These are phyloP conservation scores for Sclerotinia sclerotiorum DNA, from an alignment of 2,329 filamentous ascomycete genomes.

Conservation along the genomic window DNA sequence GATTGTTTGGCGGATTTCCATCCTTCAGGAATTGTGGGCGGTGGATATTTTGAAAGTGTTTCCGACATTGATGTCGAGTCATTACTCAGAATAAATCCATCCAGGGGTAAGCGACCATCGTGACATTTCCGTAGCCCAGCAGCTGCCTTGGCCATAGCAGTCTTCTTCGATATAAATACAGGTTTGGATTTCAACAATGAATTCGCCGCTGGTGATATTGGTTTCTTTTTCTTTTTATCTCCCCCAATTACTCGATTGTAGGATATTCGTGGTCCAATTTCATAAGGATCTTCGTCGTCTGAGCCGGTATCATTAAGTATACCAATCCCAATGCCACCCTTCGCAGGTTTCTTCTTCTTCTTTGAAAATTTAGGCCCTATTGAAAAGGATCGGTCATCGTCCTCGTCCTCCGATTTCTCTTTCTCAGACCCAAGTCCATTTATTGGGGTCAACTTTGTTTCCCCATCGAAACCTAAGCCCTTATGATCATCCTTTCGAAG, in stretches of 20 bases:
- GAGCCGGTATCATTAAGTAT: constrained; percentile 90
- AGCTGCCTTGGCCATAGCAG: constrained; percentile 43
- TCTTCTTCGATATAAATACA: constrained; percentile 72
- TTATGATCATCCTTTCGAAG: constrained; percentile 65
- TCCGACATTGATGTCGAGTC: constrained; percentile 48
- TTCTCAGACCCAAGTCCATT: constrained; percentile 35
- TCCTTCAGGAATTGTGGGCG: constrained; percentile 66
- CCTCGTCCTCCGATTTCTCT: constrained; percentile 48
- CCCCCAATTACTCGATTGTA: constrained; percentile 81
- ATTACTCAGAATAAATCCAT: constrained; percentile 74
- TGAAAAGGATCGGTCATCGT: constrained; percentile 41
- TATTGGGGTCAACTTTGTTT: constrained; percentile 50
- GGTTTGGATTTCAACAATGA: constrained; percentile 66
- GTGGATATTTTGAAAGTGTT: constrained; percentile 53
- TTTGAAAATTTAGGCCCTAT: constrained; percentile 28
- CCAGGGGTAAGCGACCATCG: constrained; percentile 76
- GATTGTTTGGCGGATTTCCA: constrained; percentile 67
- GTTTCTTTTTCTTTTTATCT: constrained; percentile 76
- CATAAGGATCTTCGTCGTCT: constrained; percentile 92
- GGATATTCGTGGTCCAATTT: constrained; percentile 84
- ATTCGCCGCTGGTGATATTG: constrained; percentile 57
- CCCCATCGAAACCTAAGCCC: constrained; percentile 67
- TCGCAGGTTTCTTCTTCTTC: constrained; percentile 53
- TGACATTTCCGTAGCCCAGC: constrained; percentile 68
- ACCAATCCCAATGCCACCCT: constrained; percentile 80